A percentile compares a stretch with the other conserved stretches of the same genome.
Evolutionary conservation across 371 early-diverging fungal genomes (phyloP).

Genomic region (Mucor circinelloides): DNA sequence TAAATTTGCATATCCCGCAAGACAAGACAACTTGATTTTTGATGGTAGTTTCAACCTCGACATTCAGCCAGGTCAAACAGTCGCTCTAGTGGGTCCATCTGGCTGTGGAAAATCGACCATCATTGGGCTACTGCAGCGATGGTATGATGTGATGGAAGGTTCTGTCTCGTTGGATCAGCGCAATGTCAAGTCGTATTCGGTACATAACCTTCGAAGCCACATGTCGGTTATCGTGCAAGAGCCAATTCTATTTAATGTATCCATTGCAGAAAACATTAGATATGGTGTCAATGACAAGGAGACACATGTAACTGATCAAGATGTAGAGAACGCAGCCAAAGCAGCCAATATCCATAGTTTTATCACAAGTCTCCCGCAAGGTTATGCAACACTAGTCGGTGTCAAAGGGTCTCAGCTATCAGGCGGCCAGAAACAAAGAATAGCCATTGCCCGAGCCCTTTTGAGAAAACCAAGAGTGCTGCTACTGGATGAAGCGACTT

Average conservation of each 20-base stretch:
- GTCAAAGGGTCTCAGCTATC: conserved; percentile 74
- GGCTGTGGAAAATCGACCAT: conserved; percentile 89
- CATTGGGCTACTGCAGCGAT: conserved; percentile 82
- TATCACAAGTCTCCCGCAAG: conserved; percentile 64
- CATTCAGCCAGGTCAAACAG: conserved; percentile 71
- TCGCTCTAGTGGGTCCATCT: conserved; percentile 85
- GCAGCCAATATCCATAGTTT: conserved; percentile 80
- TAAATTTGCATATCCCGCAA: conserved; percentile 83
- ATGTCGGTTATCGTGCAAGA: conserved; percentile 90
- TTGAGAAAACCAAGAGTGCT: conserved; percentile 88
- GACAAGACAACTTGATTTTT: conserved; percentile 75
- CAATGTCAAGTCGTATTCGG: conserved; percentile 62
- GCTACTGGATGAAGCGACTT: conserved; percentile 96
- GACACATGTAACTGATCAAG: conserved; percentile 49
- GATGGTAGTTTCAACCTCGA: conserved; percentile 70
- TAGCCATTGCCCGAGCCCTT: conserved; percentile 69
- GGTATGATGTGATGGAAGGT: conserved; percentile 76
- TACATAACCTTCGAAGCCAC: conserved; percentile 64
- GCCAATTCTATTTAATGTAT: conserved; percentile 76
- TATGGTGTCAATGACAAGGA: conserved; percentile 56
- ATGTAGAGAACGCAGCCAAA: conserved; percentile 63
- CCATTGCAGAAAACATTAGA: conserved; percentile 79
- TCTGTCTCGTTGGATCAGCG: conserved; percentile 62
- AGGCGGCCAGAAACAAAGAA: conserved; percentile 77
- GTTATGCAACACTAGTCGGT: conserved; percentile 81